A percentile compares a stretch with the other conserved stretches of the same genome.
These are phyloP conservation scores for Scheffersomyces amazonensis DNA, from an alignment of 805 yeast genomes.

Conservation along the genomic window DNA sequence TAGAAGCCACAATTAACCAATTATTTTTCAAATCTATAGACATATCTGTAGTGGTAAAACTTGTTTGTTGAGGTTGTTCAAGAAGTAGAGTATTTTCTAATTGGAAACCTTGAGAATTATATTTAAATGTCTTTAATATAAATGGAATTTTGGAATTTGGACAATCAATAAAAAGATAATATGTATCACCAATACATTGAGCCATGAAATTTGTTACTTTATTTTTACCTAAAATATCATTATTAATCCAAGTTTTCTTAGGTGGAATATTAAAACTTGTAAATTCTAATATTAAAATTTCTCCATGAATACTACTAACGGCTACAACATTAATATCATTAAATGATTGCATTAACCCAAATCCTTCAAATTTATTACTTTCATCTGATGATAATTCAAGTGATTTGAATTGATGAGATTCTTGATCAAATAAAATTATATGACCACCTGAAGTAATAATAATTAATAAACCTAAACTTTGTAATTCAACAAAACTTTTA, in stretches of 20 bases:
- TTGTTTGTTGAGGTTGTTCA: conserved; percentile 40
- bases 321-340: conserved; percentile 24
- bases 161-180: conserved; percentile 54
- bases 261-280: conserved; percentile 9
- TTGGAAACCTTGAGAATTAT: conserved; percentile 13
- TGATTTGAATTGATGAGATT: conserved; percentile 19
- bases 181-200: conserved; percentile 12
- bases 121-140: conserved; percentile 35
- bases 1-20: conserved; percentile 62
- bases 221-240: conserved; percentile 21
- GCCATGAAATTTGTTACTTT: conserved; percentile 53
- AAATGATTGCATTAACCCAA: conserved; percentile 43
- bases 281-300: conserved; percentile 36
- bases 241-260: conserved; percentile 24
- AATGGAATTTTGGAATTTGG: conserved; percentile 65
- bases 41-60: conserved; percentile 59
- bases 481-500: conserved; percentile 55
- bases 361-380: conserved; percentile 27
- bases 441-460: conserved; percentile 61
- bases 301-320: conserved; percentile 35
- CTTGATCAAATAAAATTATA: conserved; percentile 31
- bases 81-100: conserved; percentile 24
- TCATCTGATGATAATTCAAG: conserved; percentile 11
- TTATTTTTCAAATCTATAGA: conserved; percentile 34
- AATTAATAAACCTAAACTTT: conserved; percentile 38